A percentile compares a stretch with the other conserved stretches of the same genome.
phyloP scores from a whole-genome alignment of 2,329 filamentous ascomycete genomes.

The Curvularia eragrostidis region DNA sequence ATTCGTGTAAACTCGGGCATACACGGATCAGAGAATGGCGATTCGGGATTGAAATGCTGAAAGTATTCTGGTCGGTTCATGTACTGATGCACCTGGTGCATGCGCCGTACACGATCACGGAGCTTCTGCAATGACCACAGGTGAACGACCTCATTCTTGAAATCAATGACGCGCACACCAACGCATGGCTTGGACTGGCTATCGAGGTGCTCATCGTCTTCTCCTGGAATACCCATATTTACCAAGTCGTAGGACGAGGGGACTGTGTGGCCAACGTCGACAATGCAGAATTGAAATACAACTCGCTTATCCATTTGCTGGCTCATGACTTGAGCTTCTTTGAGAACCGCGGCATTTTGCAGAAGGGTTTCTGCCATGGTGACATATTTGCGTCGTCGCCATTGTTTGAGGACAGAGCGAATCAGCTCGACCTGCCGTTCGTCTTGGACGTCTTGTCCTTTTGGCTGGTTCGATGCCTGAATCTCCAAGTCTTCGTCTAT shows the following conservation, averaged over 20 bases:
- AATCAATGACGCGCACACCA: constrained; percentile 88
- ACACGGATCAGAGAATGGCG: constrained; percentile 89
- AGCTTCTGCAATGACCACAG: constrained; percentile 96
- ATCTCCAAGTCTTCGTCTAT: constrained; percentile 42
- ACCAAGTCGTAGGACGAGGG: constrained; percentile 97
- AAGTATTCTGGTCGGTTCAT: constrained; percentile 94
- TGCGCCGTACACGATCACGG: constrained; percentile 82
- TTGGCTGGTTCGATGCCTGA: constrained; percentile 30
- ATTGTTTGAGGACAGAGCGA: constrained; percentile 70
- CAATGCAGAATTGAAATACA: constrained; percentile 91
- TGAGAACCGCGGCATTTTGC: constrained; percentile 84
- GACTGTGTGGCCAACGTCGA: constrained; percentile 85
- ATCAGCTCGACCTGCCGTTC: constrained; percentile 76
- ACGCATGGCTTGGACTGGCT: constrained; percentile 87
- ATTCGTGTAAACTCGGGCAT: constrained; percentile 92
- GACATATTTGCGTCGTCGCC: constrained; percentile 86
- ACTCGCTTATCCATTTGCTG: constrained; percentile 93
- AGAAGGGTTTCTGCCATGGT: constrained; percentile 92
- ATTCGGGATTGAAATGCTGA: constrained; percentile 89
- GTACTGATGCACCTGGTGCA: constrained; percentile 98
- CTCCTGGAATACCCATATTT: constrained; percentile 84
- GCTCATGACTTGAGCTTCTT: constrained; percentile 98
- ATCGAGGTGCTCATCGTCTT: constrained; percentile 84
- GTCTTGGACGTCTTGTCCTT: constrained; percentile 53
- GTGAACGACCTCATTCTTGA: constrained; percentile 82